Base-by-base conservation (phyloP, 2,329 filamentous ascomycete genomes). In the Venturia aucupariae region DNA sequence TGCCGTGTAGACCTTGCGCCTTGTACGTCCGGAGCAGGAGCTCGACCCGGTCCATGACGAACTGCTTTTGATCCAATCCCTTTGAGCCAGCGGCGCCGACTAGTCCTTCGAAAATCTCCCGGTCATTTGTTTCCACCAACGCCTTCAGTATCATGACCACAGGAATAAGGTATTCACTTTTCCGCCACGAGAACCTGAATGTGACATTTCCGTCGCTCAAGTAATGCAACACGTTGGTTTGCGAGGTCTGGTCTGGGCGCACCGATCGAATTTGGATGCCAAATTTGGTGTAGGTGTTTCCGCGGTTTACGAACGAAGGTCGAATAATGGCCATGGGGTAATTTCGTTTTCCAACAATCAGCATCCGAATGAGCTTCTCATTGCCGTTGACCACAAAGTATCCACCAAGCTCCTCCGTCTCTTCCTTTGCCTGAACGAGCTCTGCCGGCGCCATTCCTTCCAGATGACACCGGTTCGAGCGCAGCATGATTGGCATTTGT, bases 331-430 rank as follows among this genome's bases (percentile, higher is more conserved):
- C 93, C 85, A 97, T 90, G 61, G 94, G 93, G 72, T 91, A 97
- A 76, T 99, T 99, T 72, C 94, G 84, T 76, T 90, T 86, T 73
- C 92, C 91, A 67, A 97, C 85, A 68, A 96, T 87, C 67, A 99
- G 82, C 80, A 97, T 86, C 73, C 94, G 90, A 70, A 97, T 92
- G 65, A 97, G 85, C 79, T 97, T 97, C 76, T 99, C 94, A 72
- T 92, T 96, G 68, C 94, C 94, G 75, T 99, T 99, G 71, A 99
- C 90, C 71, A 99, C 86, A 73, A 97, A 99, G 76, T 97, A 99
- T 55, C 94, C 94, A 44, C 94, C 94, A 39, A 97, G 78, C 76
- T 99, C 94, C 76, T 99, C 94, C 0, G 92, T 90, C 76, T 99
- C 94, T 77, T 99, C 94, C 74, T 97, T 96, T 66, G 86, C 86